Evolutionary conservation across 2,329 filamentous ascomycete genomes (phyloP).

Genomic region (Colletotrichum orbiculare): DNA sequence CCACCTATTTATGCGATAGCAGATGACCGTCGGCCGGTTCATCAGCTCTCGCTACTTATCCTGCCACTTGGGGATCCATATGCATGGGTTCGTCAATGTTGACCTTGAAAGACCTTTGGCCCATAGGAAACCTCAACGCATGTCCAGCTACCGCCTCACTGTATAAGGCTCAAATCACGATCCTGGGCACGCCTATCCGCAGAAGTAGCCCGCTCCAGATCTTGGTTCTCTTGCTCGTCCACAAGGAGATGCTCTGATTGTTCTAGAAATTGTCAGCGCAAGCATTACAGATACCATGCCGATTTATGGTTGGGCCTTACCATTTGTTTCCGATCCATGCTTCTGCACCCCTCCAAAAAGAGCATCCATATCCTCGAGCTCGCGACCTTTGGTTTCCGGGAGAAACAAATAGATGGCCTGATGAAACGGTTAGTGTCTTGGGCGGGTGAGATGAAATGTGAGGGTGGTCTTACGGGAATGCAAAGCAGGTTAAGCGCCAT

Average conservation of each 20-base stretch:
- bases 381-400: constrained; percentile 56
- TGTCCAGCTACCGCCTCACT: neutral
- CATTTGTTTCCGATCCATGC: neutral
- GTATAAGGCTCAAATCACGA: neutral
- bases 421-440: neutral
- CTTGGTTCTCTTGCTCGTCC: neutral
- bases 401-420: constrained; percentile 55
- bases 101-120: neutral
- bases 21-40: no score
- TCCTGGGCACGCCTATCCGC: neutral
- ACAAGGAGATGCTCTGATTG: constrained; percentile 8
- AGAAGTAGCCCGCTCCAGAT: neutral
- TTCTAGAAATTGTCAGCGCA: neutral
- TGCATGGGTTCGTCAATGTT: neutral
- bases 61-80: no score
- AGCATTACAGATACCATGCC: no score
- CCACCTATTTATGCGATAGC: no score
- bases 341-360: constrained; percentile 47
- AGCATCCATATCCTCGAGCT: constrained; percentile 57
- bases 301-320: neutral
- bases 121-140: no score
- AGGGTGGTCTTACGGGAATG: constrained; percentile 50
- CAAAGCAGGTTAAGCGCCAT: constrained; percentile 62
- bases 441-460: no score
- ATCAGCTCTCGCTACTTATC: no score